Evolutionary conservation across 2,329 filamentous ascomycete genomes (phyloP), one percentile per base, ranked within the genome.

Genomic region (Fusarium tanahbumbuense): DNA sequence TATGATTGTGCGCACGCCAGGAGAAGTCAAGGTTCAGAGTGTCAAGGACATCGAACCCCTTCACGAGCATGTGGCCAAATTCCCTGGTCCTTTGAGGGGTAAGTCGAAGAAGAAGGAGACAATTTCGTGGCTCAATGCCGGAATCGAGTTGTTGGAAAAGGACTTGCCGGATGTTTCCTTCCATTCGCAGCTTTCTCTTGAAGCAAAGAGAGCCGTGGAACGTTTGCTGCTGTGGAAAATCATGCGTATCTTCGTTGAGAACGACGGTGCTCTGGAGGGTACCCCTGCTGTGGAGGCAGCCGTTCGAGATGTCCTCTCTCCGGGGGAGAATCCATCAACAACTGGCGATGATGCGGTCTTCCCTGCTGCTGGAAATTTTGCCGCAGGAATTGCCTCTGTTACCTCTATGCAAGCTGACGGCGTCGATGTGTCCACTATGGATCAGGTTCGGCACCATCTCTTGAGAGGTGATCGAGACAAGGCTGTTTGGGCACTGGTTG

Each of bases 101-200:
- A 98, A 98, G 77, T 89, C 91, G 3, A 98, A 97, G 85, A 99
- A 99, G 85, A 99, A 98, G 83, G 95, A 99, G 57, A 88, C 93
- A 0, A 74, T 94, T 45, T 81, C 88, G 3, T 99, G 97, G 96
- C 84, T 99, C 46, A 87, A 86, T 7, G 83, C 87, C 63, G 93
- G 91, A 55, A 95, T 98, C 59, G 90, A 93, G 40, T 83, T 83
- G 1, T 81, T 98, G 37, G 93, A 97, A 76, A 87, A 84, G 73
- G 85, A 81, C 56, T 77, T 82, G 54, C 88, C 82, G 49, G 86
- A 81, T 72, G 81, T 81, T 32, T 82, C 81, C 18, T 85, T 86
- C 61, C 82, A 80, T 76, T 83, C 82, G 32, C 85, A 83, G 32
- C 77, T 86, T 20, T 87, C 85, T 9, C 87, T 86, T 59, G 86